phyloP scores from a whole-genome alignment of 2,329 filamentous ascomycete genomes.

The Fusarium proliferatum region DNA sequence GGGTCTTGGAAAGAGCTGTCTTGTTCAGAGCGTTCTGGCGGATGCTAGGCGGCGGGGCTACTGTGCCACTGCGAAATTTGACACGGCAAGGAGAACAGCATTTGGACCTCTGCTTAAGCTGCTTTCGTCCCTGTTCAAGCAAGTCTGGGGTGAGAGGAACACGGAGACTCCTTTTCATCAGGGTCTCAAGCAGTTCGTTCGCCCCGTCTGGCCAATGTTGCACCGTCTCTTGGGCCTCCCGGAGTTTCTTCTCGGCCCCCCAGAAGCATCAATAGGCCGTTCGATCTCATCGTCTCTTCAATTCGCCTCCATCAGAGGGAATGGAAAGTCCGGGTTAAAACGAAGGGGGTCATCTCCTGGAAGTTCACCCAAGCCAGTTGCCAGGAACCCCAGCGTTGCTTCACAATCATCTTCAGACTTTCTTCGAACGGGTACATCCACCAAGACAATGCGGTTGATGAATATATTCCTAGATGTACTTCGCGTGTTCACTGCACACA shows the following conservation, averaged over 20 bases:
- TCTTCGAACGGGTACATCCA: slow-evolving; percentile 66
- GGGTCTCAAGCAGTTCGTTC: slow-evolving; percentile 69
- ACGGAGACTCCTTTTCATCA: slow-evolving; percentile 73
- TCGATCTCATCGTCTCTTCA: slow-evolving; percentile 54
- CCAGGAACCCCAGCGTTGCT: slow-evolving; percentile 53
- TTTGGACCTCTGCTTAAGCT: slow-evolving; percentile 73
- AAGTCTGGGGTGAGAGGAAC: slow-evolving; percentile 74
- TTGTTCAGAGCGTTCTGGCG: slow-evolving; percentile 71
- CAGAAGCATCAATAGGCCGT: slow-evolving; percentile 52
- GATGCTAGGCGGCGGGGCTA: slow-evolving; percentile 72
- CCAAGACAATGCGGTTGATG: slow-evolving; percentile 79
- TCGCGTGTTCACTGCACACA: slow-evolving; percentile 82
- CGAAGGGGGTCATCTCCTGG: slow-evolving; percentile 63
- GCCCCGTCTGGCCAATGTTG: slow-evolving; percentile 72
- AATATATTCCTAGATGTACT: slow-evolving; percentile 90
- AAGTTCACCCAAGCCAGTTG: slow-evolving; percentile 53
- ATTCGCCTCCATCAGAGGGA: slow-evolving; percentile 45
- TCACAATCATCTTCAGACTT: slow-evolving; percentile 69
- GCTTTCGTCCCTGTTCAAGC: slow-evolving; percentile 74
- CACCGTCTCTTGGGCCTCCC: slow-evolving; percentile 71
- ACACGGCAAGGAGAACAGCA: slow-evolving; percentile 68
- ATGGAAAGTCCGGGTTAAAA: slow-evolving; percentile 49
- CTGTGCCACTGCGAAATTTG: slow-evolving; percentile 74
- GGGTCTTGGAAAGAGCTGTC: slow-evolving; percentile 73
- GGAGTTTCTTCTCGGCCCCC: slow-evolving; percentile 74